Evolutionary conservation across 305 asterid genomes (phyloP).

Genomic region (Fraxinus nigra): DNA sequence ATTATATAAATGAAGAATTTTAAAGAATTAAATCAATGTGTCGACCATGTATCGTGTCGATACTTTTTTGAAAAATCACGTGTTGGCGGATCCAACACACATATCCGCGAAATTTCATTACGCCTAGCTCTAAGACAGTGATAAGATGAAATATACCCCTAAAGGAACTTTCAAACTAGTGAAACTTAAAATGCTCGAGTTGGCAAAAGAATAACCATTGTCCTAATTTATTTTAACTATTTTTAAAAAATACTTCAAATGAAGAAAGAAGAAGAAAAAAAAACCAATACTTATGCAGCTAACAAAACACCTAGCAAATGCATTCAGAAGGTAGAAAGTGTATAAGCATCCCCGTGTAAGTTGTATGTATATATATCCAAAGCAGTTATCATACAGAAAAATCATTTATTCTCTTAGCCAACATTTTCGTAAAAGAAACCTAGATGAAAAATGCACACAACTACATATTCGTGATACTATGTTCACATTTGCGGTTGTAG

Average conservation of each 20-base stretch:
- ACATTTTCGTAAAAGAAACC: background rate
- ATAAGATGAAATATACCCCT: background rate
- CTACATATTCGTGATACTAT: background rate
- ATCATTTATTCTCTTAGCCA: background rate
- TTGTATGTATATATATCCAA: background rate
- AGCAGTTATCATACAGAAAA: background rate
- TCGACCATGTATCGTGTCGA: no score
- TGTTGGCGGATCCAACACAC: no score
- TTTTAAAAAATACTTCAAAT: background rate
- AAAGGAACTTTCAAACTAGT: background rate
- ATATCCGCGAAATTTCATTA: background rate
- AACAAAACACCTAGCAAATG: background rate
- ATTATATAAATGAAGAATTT: no score
- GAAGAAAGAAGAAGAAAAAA: background rate
- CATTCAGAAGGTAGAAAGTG: background rate
- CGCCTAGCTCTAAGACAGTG: background rate
- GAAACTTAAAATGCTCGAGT: background rate
- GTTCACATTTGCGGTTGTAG: background rate
- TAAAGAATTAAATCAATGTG: no score
- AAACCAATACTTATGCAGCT: background rate
- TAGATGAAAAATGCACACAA: background rate
- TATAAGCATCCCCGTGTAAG: background rate
- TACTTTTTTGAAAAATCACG: no score
- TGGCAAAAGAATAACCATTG: background rate
- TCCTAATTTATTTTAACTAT: background rate